Base-by-base conservation (phyloP, 345 rosid species). In the Carallia pectinifolia region DNA sequence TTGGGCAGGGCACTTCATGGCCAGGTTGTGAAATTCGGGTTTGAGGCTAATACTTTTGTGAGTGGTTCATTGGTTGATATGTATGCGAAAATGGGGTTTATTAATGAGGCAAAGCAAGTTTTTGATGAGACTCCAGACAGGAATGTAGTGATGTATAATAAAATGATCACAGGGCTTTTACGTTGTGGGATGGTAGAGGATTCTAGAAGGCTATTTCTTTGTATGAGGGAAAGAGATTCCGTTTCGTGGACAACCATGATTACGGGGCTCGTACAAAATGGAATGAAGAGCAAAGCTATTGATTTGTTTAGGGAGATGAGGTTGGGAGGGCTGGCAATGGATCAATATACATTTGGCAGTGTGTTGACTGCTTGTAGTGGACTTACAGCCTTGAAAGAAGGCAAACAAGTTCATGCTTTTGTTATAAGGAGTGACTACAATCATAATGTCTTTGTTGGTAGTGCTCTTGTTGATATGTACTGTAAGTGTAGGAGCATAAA, bases 381-480 rank as follows among this genome's bases (percentile, higher is more conserved):
- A 56, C 72, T 87, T 19, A 58, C 64, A 65, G 90, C 89, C 39
- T 67, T 87, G 74, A 71, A 79, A 70, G 81, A 87, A 77, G 97
- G 99, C 68, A 89, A 80, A 74, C 86, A 87, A 69, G 80, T 92
- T 53, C 97, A 92, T 72, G 92, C 87, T 44, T 85, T 71, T 76
- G 69, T 82, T 55, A 76, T 86, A 72, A 89, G 87, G 83, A 85
- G 83, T 16, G 73, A 80, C 72, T 77, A 85, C 76, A 77, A 70
- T 36, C 82, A 87, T 71, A 85, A 91, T 62, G 71, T 94, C 53
- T 86, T 87, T 66, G 97, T 89, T 23, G 97, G 89, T 9, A 92
- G 92, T 84, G 96, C 99, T 76, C 92, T 94, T 19, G 83, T 88
- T 72, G 99, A 94, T 80, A 92, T 94, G 97, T 92, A 94, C 48